Percentiles rank a stretch among this genome's conserved stretches.
Conservation (phyloP, 139 green algal genomes). For the Limnomonas spitsbergensis region DNA sequence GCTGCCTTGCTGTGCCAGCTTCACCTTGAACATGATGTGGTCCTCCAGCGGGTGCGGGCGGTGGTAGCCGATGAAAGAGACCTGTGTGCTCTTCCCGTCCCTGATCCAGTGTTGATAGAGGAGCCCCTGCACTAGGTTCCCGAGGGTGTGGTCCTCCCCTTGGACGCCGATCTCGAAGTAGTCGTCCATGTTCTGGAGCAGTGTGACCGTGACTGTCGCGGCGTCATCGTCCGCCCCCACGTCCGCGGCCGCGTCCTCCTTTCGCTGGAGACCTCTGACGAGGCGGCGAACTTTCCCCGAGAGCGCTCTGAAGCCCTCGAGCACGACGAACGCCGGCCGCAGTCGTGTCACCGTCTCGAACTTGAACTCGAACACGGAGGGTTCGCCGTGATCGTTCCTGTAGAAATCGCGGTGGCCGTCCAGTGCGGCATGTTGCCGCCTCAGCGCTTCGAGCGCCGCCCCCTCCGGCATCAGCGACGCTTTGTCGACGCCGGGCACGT, state of each 20-base stretch:
- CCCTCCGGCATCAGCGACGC: not conserved
- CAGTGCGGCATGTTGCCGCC: not conserved
- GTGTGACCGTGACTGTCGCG: not conserved
- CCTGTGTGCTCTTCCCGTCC: not conserved
- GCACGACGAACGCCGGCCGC: not conserved
- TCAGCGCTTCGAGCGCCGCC: not conserved
- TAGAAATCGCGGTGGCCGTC: not conserved
- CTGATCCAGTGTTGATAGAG: not conserved
- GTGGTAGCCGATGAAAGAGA: constrained; percentile 8
- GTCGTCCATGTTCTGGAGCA: not conserved
- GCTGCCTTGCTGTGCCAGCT: not conserved
- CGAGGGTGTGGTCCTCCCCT: constrained; percentile 10
- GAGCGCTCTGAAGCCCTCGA: not conserved
- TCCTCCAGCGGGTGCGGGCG: constrained; percentile 3
- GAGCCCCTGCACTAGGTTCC: constrained; percentile 8
- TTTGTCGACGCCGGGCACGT: no score
- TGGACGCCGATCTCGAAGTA: not conserved
- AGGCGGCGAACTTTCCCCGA: not conserved
- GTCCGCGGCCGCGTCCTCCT: not conserved
- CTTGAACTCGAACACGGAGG: constrained; percentile 2
- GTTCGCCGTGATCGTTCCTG: constrained; percentile 9
- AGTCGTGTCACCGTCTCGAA: not conserved
- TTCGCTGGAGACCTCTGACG: not conserved
- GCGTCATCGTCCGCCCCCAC: not conserved
- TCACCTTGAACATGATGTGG: constrained; percentile 5